Conservation (phyloP, 2,329 filamentous ascomycete species). For the Curvularia lunata region DNA sequence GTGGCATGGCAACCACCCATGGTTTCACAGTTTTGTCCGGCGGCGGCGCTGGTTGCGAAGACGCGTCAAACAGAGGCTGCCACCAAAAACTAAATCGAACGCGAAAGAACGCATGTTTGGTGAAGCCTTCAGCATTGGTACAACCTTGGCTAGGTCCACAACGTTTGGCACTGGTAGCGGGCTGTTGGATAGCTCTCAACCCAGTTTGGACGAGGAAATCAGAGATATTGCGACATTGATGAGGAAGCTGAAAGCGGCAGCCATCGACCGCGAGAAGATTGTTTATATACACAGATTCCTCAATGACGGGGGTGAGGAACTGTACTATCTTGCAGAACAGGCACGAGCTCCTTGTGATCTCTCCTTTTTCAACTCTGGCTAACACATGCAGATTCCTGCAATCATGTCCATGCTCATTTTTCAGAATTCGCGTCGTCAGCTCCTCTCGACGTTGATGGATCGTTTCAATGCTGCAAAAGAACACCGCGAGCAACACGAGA, state of each 20-base stretch:
- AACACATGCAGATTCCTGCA: slow-evolving; percentile 36
- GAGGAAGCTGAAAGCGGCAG: slow-evolving; percentile 68
- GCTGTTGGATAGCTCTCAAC: slow-evolving; percentile 35
- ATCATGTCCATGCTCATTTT: slow-evolving; percentile 78
- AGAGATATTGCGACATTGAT: slow-evolving; percentile 73
- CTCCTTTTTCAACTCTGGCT: slow-evolving; percentile 11
- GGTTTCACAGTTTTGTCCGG: slow-evolving; percentile 96
- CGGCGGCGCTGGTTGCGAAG: slow-evolving; percentile 86
- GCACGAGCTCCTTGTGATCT: slow-evolving; percentile 39
- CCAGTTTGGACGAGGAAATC: slow-evolving; percentile 60
- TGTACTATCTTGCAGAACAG: slow-evolving; percentile 73
- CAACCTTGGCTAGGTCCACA: slow-evolving; percentile 40
- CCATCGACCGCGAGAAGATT: slow-evolving; percentile 91
- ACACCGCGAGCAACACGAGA: slow-evolving; percentile 56
- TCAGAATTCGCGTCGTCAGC: slow-evolving; percentile 80
- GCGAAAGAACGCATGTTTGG: slow-evolving; percentile 45
- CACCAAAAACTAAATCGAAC: slow-evolving; percentile 42
- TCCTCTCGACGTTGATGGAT: slow-evolving; percentile 71
- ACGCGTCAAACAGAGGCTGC: slow-evolving; percentile 68
- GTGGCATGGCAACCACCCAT: slow-evolving; percentile 87
- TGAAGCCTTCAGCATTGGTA: slow-evolving; percentile 49
- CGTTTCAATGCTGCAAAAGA: slow-evolving; percentile 60
- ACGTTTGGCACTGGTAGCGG: slow-evolving; percentile 56
- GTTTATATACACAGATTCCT: slow-evolving; percentile 83
- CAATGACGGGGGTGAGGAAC: slow-evolving; percentile 71